A percentile compares a stretch with the other conserved stretches of the same genome.
phyloP scores from a whole-genome alignment of 2,329 filamentous ascomycete species.

The Dactylellina leptospora region DNA sequence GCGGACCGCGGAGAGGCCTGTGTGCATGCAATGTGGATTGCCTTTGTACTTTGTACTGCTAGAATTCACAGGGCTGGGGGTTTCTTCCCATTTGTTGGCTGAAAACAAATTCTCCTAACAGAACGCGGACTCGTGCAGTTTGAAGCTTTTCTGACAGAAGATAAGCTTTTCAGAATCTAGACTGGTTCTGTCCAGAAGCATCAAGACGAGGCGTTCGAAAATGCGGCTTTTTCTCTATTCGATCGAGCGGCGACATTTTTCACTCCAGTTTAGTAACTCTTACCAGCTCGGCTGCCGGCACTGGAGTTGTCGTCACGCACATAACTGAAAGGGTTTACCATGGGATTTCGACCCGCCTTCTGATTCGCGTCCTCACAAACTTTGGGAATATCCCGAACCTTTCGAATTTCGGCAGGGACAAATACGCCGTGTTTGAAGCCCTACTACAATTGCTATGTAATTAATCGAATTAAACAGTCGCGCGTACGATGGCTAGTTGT shows the following conservation, averaged over 20 bases:
- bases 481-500: too few species aligned
- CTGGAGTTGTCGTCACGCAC: slow-evolving; percentile 16
- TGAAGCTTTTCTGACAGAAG: slow-evolving; percentile 53
- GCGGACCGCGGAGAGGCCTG: too few species aligned
- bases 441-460: too few species aligned
- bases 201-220: slow-evolving; percentile 22
- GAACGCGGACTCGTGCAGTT: too few species aligned
- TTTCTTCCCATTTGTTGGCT: slow-evolving; percentile 30
- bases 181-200: slow-evolving; percentile 15
- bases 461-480: too few species aligned
- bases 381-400: too few species aligned
- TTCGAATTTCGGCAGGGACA: too few species aligned
- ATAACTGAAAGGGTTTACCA: slow-evolving; percentile 1
- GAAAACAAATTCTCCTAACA: too few species aligned
- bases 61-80: slow-evolving; percentile 29
- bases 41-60: too few species aligned
- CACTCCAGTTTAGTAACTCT: slow-evolving; percentile 25
- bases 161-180: slow-evolving; percentile 44
- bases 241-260: slow-evolving; percentile 28
- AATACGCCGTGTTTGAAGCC: too few species aligned
- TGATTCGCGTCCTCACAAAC: too few species aligned
- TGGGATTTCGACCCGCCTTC: not conserved
- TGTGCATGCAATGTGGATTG: too few species aligned
- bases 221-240: slow-evolving; percentile 33
- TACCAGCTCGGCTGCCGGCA: slow-evolving; percentile 50